phyloP scores from a whole-genome alignment of 345 rosid genomes.

The Populus euphratica region DNA sequence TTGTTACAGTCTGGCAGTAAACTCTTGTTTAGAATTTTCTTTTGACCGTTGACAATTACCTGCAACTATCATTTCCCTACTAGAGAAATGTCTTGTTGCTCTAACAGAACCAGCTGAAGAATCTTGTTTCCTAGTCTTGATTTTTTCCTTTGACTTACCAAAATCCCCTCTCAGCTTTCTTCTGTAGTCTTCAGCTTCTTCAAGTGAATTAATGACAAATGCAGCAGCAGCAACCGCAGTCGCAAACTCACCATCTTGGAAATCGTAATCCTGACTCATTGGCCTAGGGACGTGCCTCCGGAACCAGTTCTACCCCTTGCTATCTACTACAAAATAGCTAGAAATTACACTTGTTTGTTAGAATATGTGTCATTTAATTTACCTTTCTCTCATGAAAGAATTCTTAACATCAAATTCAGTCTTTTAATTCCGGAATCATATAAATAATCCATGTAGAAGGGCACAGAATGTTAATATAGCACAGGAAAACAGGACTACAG shows the following conservation, averaged over 20 bases:
- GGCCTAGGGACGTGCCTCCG: constrained; percentile 30
- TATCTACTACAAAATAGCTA: constrained; percentile 17
- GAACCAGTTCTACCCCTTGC: constrained; percentile 40
- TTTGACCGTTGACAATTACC: too few species aligned
- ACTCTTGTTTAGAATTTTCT: too few species aligned
- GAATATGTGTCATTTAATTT: background rate
- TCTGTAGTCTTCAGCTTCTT: constrained; percentile 33
- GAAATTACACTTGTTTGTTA: background rate
- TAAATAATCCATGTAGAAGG: background rate
- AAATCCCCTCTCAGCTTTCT: constrained; percentile 39
- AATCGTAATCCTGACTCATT: constrained; percentile 27
- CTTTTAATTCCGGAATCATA: background rate
- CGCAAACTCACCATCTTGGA: constrained; percentile 39
- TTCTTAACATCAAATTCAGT: background rate
- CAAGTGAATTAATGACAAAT: constrained; percentile 37
- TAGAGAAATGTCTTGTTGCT: constrained; percentile 15
- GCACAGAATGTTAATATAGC: background rate
- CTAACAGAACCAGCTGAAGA: constrained; percentile 4
- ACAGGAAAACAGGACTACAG: background rate
- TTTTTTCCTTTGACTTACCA: constrained; percentile 27
- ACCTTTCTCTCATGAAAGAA: background rate
- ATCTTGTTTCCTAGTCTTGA: constrained; percentile 18
- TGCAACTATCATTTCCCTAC: constrained; percentile 20
- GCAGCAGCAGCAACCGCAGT: constrained; percentile 63
- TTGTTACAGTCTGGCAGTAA: too few species aligned